Conservation (phyloP, 805 yeast species). For the Metschnikowia proteae region DNA sequence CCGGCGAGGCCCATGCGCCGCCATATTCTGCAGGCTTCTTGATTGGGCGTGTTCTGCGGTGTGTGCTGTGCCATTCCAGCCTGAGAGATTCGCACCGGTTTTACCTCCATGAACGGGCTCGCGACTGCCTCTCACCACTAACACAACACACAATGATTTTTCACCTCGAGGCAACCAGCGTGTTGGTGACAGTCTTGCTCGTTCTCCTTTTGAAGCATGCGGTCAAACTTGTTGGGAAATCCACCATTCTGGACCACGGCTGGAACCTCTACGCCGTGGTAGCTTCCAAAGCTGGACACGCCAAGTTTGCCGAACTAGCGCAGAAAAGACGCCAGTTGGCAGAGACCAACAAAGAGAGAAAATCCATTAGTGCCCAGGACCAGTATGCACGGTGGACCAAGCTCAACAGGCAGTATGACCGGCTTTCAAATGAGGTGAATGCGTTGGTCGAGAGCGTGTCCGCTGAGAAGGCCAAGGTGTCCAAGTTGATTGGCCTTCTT, state of each 20-base stretch:
- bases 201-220: slow-evolving; percentile 21
- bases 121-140: neutral
- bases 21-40: too few relatives aligned
- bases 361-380: slow-evolving; percentile 78
- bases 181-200: slow-evolving; percentile 31
- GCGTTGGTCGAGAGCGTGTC: slow-evolving; percentile 37
- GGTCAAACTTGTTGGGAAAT: slow-evolving; percentile 35
- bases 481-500: slow-evolving; percentile 27
- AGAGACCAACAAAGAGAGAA: slow-evolving; percentile 49
- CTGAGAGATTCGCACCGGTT: neutral
- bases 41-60: too few relatives aligned
- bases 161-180: slow-evolving; percentile 34
- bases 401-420: slow-evolving; percentile 67
- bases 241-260: slow-evolving; percentile 26
- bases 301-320: slow-evolving; percentile 23
- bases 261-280: slow-evolving; percentile 39
- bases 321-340: slow-evolving; percentile 42
- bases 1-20: too few relatives aligned
- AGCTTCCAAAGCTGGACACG: slow-evolving; percentile 34
- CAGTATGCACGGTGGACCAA: slow-evolving; percentile 96
- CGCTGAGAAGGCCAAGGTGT: slow-evolving; percentile 31
- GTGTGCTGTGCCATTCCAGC: neutral
- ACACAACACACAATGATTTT: slow-evolving; percentile 10
- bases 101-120: neutral
- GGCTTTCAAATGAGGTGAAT: slow-evolving; percentile 50